Evolutionary conservation across 2,329 filamentous ascomycete genomes (phyloP), one percentile per base, ranked within the genome.

Genomic region (Xylaria sp.): DNA sequence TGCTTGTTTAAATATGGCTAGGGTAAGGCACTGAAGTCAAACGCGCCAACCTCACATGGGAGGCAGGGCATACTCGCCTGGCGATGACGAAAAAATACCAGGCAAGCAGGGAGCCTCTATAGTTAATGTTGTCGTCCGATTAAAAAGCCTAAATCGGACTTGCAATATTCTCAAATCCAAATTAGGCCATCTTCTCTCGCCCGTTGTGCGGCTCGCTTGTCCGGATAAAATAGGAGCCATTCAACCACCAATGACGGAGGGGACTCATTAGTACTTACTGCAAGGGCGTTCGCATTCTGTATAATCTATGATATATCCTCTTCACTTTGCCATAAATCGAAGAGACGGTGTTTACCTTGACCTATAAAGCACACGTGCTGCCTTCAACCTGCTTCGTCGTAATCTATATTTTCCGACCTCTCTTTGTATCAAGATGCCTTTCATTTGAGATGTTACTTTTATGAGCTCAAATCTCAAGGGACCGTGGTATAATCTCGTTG

Each of bases 221-320:
- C 55, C 56, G 67, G 67, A 60, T 69, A 69, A 69, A 66, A 13
- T 64, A 59, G 50, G 60, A 59, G 54, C 9, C 63, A 66, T 69
- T 60, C 10, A 18, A 56, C 39, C 34, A 60, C 48, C 67, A 68
- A 68, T 68, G 25, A 46, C 3, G 28, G 23, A 9, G 39, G 23
- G 25, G 13, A 15, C 15, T 18, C 2, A 15, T 15, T 6, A 2
- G 15, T 41, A 41, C 41, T 57, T 5, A 25, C 37, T 28, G 13
- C 7, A 57, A 44, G 37, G 9, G 41, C 2, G 3, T 23, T 7
- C 3, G 9, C 2, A 15, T 7, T 56, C 9, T 23, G 8, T 9
- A 23, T 28, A 25, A 51, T 13, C 20, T 46, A 44, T 13, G 5
- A 18, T 15, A 15, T 44, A 44, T 44, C 3, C 2, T 28, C 28